Conservation (phyloP, 2,329 filamentous ascomycete species). For the Alternaria ventricosa region DNA sequence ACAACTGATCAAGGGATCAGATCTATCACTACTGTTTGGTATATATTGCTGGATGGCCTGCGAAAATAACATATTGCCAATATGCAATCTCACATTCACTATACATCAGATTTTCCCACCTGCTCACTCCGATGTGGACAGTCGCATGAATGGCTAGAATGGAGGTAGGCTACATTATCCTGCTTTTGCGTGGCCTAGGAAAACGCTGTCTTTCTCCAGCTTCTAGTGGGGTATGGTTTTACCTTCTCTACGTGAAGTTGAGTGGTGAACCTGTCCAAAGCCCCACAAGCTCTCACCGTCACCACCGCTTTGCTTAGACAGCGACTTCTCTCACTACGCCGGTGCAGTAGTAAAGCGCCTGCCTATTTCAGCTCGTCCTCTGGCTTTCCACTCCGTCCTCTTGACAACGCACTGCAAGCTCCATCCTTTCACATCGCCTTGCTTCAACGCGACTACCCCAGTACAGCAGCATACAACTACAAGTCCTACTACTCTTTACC, state of each 20-base stretch:
- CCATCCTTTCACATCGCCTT: background rate
- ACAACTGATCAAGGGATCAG: too few species aligned
- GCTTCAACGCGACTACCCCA: background rate
- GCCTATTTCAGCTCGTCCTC: slow-evolving; percentile 6
- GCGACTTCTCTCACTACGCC: slow-evolving; percentile 11
- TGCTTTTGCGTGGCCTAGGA: background rate
- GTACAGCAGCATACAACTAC: too few species aligned
- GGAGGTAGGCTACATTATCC: background rate
- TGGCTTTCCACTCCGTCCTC: background rate
- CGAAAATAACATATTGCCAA: too few species aligned
- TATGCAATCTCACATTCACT: too few species aligned
- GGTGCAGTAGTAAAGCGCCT: background rate
- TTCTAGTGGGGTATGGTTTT: background rate
- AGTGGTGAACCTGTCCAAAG: background rate
- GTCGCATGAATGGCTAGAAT: too few species aligned
- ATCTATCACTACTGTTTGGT: too few species aligned
- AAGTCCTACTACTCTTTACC: too few species aligned
- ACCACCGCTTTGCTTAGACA: slow-evolving; percentile 5
- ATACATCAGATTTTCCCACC: background rate
- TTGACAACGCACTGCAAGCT: slow-evolving; percentile 5
- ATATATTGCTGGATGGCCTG: too few species aligned
- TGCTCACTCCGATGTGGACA: background rate
- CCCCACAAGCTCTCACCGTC: slow-evolving; percentile 6
- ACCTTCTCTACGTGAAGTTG: slow-evolving; percentile 8
- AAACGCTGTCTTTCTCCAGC: background rate